Base-by-base conservation (phyloP, 148 eudicot species). In the Pouteria glomerata region DNA sequence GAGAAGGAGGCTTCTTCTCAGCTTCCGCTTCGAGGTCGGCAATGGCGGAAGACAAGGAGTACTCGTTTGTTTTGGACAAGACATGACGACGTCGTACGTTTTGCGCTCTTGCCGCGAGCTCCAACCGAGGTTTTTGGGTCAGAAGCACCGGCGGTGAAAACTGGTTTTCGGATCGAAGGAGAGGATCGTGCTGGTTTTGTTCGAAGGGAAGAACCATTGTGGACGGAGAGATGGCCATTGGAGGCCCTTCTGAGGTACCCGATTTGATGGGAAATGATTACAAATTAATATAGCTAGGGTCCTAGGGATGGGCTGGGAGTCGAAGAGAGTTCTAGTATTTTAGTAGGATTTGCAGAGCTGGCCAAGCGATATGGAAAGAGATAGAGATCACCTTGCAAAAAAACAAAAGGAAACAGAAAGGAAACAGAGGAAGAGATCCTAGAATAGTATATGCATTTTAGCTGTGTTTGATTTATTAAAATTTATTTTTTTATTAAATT, bases 171-270 rank as follows among this genome's bases (percentile, higher is more conserved):
- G 47, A 21, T n/a, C 13, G 47, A 15, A 64, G 68, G 58, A 18
- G 59, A 0, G 42, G 6, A 0, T 34, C 56, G 23, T 33, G 59
- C 29, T 13, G 70, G 50, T 3, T 26, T 13, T 33, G 12, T 39
- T 51, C 51, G 53, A 63, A 69, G 45, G 39, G 67, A n/a, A 37
- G 24, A 21, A 29, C 8, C 14, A n/a, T 16, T 60, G 27, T 57
- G 45, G 76, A 66, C 14, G 67, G 71, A 57, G 76, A 77, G 37
- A 66, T 57, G 52, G 72, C 80, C 80, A 77, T 77, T 55, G 73
- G 37, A 58, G 45, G 50, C 47, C 5, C 15, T 42, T 16, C 31
- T 34, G 44, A 53, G 5, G n/a, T 15, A 8, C 12, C 24, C 23
- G 19, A n/a, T 65, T 63, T 24, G 68, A 33, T 37, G 21, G 16